phyloP scores from a whole-genome alignment of 352 stramenopile genomes.

The Globisporangium ultimum region DNA sequence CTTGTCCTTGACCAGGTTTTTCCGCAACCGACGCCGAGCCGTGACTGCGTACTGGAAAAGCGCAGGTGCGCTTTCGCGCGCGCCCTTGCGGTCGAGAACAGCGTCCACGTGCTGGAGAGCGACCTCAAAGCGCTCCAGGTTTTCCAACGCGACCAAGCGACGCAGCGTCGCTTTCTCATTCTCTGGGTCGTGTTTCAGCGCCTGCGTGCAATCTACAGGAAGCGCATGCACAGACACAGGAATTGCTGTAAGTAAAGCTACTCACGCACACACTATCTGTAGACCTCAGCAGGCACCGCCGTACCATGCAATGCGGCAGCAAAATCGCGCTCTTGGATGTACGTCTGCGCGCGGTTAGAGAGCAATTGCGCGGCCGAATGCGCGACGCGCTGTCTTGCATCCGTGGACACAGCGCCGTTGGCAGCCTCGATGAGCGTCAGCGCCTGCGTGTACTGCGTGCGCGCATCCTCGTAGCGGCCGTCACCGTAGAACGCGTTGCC shows the following conservation, averaged over 20 bases:
- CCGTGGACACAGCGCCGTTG: constrained; percentile 1
- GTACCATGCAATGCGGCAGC: constrained; percentile 49
- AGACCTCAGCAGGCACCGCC: neutral
- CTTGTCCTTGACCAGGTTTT: constrained; percentile 49
- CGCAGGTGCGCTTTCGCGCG: constrained; percentile 12
- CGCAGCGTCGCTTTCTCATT: constrained; percentile 73
- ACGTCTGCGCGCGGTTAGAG: constrained; percentile 67
- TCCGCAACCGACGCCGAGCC: constrained; percentile 43
- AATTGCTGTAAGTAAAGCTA: neutral
- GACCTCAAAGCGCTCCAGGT: constrained; percentile 75
- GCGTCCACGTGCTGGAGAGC: constrained; percentile 43
- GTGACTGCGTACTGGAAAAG: constrained; percentile 59
- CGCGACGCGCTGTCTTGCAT: neutral
- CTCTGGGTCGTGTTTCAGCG: constrained; percentile 42
- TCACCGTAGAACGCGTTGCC: constrained; percentile 53
- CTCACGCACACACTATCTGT: neutral
- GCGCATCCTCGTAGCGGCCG: constrained; percentile 57
- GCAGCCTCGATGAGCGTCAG: constrained; percentile 23
- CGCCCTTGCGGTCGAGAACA: constrained; percentile 27
- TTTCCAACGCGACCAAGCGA: constrained; percentile 61
- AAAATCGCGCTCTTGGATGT: constrained; percentile 75
- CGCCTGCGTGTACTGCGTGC: constrained; percentile 41
- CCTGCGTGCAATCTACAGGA: constrained; percentile 43
- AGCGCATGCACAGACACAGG: neutral
- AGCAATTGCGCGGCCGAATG: constrained; percentile 35